Evolutionary conservation across 108 stramenopile genomes (phyloP), one percentile per base, ranked within the genome.

Genomic region (Chaetoceros muelleri): DNA sequence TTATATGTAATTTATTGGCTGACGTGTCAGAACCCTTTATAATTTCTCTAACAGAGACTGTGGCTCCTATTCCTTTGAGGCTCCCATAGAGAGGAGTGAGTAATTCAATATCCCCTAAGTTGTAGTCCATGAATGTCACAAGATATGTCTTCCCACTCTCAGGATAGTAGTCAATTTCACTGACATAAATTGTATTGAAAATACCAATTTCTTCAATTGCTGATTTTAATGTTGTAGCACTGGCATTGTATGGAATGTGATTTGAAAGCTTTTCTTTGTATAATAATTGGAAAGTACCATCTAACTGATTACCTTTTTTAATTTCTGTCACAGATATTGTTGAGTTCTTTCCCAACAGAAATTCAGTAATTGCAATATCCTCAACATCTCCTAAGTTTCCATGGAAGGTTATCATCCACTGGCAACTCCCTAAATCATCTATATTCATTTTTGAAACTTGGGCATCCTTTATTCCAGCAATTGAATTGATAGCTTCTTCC

Each of bases 331-430:
- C 80, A 8, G 46, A 51, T 20, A 84, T 28, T 13, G 64, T 51
- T 30, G 75, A 79, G 13, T 71, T 80, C 56, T 75, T 63, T 16
- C 86, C 86, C 16, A 60, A 73, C 21, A 87, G 67, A 17, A 65
- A 64, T 50, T 47, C 68, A 20, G 75, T 60, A 28, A 73, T 60
- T 29, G 24, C 58, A 28, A 93, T 58, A 23, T 26, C 1, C 3
- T 64, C 60, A 0, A 88, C 56, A 45, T 93, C 80, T 19, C 91
- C 91, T 44, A 48, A 44, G 55, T 70, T 44, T 10, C 48, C 62
- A 0, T 67, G 48, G 71, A 88, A 92, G 10, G 90, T 92, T 25
- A 92, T 69, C 24, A 58, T 55, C 87, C 87, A 92, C 0, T 66
- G 64, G 56, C 62, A 87, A 13, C 87, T 87, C 46, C 60, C 66